Conservation (phyloP, 768 basidiomycete genomes). For the Xerocomus spinulosus region DNA sequence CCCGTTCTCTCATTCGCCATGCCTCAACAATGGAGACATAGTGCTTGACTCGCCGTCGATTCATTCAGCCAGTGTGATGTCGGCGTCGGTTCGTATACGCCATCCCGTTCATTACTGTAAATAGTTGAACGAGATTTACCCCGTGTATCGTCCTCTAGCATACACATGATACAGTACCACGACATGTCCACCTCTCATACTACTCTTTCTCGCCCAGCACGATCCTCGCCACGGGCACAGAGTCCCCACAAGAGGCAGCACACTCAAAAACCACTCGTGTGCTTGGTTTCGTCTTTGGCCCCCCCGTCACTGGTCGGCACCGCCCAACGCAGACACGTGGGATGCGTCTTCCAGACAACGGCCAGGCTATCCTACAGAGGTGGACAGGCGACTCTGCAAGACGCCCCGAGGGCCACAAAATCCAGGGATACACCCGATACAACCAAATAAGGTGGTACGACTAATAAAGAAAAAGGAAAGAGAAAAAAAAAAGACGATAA, state of each 20-base stretch:
- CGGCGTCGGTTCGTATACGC: no score
- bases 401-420: neutral
- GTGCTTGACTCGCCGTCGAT: no score
- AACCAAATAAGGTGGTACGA: no score
- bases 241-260: conserved; percentile 72
- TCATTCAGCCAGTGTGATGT: no score
- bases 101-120: no score
- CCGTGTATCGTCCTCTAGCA: no score
- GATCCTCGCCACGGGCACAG: conserved; percentile 63
- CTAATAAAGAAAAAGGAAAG: no score
- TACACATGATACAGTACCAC: no score
- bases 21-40: no score
- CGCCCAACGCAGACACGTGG: conserved; percentile 9
- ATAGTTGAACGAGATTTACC: no score
- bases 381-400: conserved; percentile 6
- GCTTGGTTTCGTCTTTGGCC: conserved; percentile 29
- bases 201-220: conserved; percentile 69
- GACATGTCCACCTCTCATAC: conserved; percentile 78
- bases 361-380: conserved; percentile 10
- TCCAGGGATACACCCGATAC: no score
- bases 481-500: conserved; percentile 1
- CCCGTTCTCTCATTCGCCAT: no score
- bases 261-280: conserved; percentile 46
- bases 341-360: conserved; percentile 18
- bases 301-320: neutral